These are phyloP conservation scores for Plasmodium blacklocki DNA, from an alignment of 169 alveolate genomes.

Conservation along the genomic window DNA sequence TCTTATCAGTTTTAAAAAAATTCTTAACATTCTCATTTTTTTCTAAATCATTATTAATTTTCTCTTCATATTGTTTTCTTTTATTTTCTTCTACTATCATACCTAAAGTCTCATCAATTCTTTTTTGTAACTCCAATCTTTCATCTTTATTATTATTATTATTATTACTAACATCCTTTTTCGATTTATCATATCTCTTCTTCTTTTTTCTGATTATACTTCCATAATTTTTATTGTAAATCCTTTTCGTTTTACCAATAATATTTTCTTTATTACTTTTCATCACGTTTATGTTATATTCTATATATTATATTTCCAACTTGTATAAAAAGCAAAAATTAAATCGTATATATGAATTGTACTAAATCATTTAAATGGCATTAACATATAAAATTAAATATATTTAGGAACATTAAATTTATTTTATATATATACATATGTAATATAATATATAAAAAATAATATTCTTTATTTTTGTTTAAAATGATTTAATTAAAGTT, in stretches of 20 bases:
- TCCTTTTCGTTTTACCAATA: conserved; percentile 8
- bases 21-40: not conserved
- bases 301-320: not conserved
- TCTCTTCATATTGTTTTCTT: conserved; percentile 56
- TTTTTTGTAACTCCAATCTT: conserved; percentile 46
- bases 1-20: not conserved
- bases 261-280: conserved; percentile 1
- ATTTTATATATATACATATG: not conserved
- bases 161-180: not conserved
- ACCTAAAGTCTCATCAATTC: conserved; percentile 55
- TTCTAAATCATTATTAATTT: conserved; percentile 14
- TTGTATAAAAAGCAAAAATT: not conserved
- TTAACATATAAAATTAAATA: not conserved
- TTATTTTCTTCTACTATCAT: conserved; percentile 57
- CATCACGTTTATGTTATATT: conserved; percentile 3
- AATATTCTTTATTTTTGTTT: too few species aligned
- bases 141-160: conserved; percentile 36
- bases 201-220: conserved; percentile 37
- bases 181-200: not conserved
- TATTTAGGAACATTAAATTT: not conserved
- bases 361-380: too few species aligned
- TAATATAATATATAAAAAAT: not conserved
- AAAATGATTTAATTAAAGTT: too few species aligned
- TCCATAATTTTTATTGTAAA: conserved; percentile 35
- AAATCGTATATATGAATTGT: too few species aligned